Conservation (phyloP, 202 grass and related monocot genomes). For the Dendrocalamus latiflorus region DNA sequence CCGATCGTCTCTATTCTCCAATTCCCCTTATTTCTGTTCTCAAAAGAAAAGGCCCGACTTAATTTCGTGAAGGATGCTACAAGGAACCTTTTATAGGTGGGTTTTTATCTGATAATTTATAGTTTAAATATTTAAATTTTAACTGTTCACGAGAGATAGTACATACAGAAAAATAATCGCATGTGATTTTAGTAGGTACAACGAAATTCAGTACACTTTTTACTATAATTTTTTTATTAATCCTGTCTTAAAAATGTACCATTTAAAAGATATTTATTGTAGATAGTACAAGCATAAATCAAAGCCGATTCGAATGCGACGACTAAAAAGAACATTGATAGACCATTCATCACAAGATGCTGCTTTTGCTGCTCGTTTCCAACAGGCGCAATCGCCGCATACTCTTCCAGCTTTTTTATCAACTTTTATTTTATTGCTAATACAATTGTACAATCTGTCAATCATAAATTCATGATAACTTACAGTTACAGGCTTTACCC, state of each 20-base stretch:
- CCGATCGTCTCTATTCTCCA: neutral
- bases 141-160: too few relatives aligned
- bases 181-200: too few relatives aligned
- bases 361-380: neutral
- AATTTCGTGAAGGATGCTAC: neutral
- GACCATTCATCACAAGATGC: neutral
- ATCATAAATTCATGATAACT: constrained; percentile 43
- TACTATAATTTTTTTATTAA: too few relatives aligned
- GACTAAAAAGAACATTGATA: neutral
- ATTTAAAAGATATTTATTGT: too few relatives aligned
- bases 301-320: too few relatives aligned
- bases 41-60: neutral
- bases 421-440: constrained; percentile 41
- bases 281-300: too few relatives aligned
- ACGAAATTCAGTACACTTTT: too few relatives aligned
- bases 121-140: too few relatives aligned
- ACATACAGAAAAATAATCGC: too few relatives aligned
- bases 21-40: too few relatives aligned
- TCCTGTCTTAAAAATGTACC: too few relatives aligned
- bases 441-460: constrained; percentile 51
- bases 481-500: constrained; percentile 50
- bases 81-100: neutral
- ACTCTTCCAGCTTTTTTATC: constrained; percentile 30
- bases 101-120: too few relatives aligned
- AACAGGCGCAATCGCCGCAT: constrained; percentile 13